These are phyloP conservation scores for Abelmoschus esculentus DNA, from an alignment of 345 rosid genomes.

Conservation along the genomic window DNA sequence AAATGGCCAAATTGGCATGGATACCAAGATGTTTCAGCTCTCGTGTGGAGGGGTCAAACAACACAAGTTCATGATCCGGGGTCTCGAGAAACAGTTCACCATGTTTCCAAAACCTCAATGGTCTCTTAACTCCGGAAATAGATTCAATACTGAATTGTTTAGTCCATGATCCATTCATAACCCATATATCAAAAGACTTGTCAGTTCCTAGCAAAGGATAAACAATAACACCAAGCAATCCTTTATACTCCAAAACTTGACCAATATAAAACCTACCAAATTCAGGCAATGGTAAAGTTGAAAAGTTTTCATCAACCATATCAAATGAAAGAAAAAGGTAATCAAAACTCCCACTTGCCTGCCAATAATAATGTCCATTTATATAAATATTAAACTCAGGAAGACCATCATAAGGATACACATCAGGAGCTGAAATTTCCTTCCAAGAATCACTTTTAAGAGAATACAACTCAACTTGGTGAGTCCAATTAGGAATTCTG, in stretches of 20 bases:
- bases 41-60: background rate
- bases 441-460: background rate
- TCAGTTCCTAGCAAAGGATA: background rate
- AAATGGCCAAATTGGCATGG: background rate
- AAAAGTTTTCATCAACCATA: no score
- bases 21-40: constrained; percentile 2
- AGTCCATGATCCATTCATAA: constrained; percentile 2
- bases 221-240: background rate
- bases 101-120: background rate
- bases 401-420: background rate
- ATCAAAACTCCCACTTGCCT: no score
- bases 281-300: no score
- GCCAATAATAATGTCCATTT: no score
- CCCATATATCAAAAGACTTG: background rate
- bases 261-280: no score
- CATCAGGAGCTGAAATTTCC: background rate
- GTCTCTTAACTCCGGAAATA: background rate
- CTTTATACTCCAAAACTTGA: background rate
- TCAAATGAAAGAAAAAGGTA: no score
- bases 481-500: background rate
- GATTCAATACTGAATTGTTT: background rate
- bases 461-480: background rate
- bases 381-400: no score
- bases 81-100: background rate
- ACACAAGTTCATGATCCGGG: background rate